These are phyloP conservation scores for Coemansia pectinata DNA, from an alignment of 192 early-diverging fungal genomes.

Conservation along the genomic window DNA sequence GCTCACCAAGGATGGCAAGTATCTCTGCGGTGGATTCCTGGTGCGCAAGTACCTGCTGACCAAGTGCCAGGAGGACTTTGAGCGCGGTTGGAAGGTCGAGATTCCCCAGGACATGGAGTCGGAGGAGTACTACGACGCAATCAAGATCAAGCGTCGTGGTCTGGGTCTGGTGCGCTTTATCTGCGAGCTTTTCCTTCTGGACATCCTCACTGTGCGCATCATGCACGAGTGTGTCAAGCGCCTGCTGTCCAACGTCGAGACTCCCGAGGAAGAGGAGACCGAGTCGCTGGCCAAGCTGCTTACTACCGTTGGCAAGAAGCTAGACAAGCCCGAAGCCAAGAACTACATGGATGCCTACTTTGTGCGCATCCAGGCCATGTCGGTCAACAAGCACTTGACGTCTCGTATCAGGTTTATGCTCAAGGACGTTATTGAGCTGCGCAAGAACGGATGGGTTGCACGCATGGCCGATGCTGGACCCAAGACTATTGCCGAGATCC, in stretches of 20 bases:
- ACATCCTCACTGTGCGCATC: slow-evolving; percentile 91
- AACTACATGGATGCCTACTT: slow-evolving; percentile 85
- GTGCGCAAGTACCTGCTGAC: slow-evolving; percentile 94
- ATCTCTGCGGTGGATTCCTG: slow-evolving; percentile 60
- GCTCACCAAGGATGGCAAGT: slow-evolving; percentile 57
- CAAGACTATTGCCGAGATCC: slow-evolving; percentile 92
- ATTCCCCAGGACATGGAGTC: slow-evolving; percentile 74
- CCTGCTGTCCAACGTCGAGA: slow-evolving; percentile 68
- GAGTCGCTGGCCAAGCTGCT: slow-evolving; percentile 93
- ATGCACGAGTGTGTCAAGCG: slow-evolving; percentile 91
- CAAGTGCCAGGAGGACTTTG: slow-evolving; percentile 95
- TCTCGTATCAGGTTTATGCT: slow-evolving; percentile 96
- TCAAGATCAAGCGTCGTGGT: slow-evolving; percentile 91
- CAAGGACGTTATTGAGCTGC: slow-evolving; percentile 82
- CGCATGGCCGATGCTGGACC: slow-evolving; percentile 68
- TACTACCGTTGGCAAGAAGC: slow-evolving; percentile 79
- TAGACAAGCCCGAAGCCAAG: slow-evolving; percentile 64
- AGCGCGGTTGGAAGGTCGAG: slow-evolving; percentile 83
- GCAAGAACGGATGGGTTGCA: slow-evolving; percentile 73
- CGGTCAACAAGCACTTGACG: slow-evolving; percentile 64
- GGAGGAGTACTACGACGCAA: slow-evolving; percentile 79
- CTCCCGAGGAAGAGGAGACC: slow-evolving; percentile 92
- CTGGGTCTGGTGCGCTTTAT: slow-evolving; percentile 94
- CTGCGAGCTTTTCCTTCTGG: slow-evolving; percentile 90
- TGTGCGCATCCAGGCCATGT: slow-evolving; percentile 75